Percentiles rank a stretch among this genome's conserved stretches.
These are phyloP conservation scores for Erodium texanum DNA, from an alignment of 441 rosid genomes.

Conservation along the genomic window DNA sequence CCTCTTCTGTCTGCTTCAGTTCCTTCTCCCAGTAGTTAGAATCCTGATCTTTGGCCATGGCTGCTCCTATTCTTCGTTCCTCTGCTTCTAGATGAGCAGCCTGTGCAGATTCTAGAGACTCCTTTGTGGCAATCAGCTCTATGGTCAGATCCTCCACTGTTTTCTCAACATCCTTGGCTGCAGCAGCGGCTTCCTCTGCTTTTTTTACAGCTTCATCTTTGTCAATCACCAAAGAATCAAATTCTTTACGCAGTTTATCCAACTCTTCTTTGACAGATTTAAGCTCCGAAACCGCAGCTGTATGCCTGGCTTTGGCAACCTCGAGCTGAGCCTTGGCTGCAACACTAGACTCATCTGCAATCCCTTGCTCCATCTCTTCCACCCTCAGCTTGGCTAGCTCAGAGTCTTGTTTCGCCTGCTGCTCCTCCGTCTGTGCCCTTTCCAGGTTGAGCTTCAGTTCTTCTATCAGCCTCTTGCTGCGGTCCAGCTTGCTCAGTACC, in stretches of 20 bases:
- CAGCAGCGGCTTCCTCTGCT: slow-evolving; percentile 59
- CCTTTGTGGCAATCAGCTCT: slow-evolving; percentile 77
- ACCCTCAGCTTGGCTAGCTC: slow-evolving; percentile 83
- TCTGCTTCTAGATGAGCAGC: slow-evolving; percentile 90
- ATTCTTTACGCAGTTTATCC: slow-evolving; percentile 45
- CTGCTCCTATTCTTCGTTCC: slow-evolving; percentile 82
- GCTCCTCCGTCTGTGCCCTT: slow-evolving; percentile 82
- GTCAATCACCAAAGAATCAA: slow-evolving; percentile 43
- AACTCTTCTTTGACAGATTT: slow-evolving; percentile 60
- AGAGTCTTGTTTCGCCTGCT: slow-evolving; percentile 85
- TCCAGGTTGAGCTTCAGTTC: slow-evolving; percentile 74
- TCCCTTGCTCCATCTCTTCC: slow-evolving; percentile 89
- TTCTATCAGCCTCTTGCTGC: slow-evolving; percentile 68
- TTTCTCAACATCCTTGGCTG: slow-evolving; percentile 77
- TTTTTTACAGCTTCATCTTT: slow-evolving; percentile 50
- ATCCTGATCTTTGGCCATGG: slow-evolving; percentile 85
- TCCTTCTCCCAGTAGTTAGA: slow-evolving; percentile 80
- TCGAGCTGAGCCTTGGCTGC: slow-evolving; percentile 93
- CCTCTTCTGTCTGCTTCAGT: slow-evolving; percentile 77
- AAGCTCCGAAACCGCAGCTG: slow-evolving; percentile 55
- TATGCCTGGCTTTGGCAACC: slow-evolving; percentile 75
- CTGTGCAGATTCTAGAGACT: slow-evolving; percentile 80
- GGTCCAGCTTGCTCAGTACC: slow-evolving; percentile 63
- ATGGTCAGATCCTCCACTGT: slow-evolving; percentile 77
- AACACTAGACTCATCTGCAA: slow-evolving; percentile 74